Base-by-base conservation (phyloP, 2,329 filamentous ascomycete species). In the Sodiomyces alkalinus region DNA sequence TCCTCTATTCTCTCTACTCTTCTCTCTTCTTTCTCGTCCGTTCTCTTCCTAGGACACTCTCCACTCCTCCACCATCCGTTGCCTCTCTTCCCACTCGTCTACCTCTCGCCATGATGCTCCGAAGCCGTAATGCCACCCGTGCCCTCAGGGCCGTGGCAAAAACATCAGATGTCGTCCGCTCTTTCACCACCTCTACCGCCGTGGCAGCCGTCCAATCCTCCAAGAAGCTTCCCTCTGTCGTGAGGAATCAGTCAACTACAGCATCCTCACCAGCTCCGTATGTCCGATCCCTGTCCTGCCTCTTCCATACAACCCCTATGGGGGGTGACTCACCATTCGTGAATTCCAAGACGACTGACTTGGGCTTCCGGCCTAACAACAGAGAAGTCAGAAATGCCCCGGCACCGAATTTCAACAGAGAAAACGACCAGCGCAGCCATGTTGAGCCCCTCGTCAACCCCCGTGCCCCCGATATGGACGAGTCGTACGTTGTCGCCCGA, bases 381-480 rank as follows among this genome's bases (percentile, higher is more conserved):
- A 74, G 68, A 39, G 58, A 66, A 41, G 48, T 58, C 22, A 65
- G 77, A 51, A 60, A 69, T 35, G 56, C 57, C 19, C 76, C 79
- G 6, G 74, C 71, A 45, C 67, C 76, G 29, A 62, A 69, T 10
- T 73, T 73, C 53, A 72, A 73, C 39, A 45, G 52, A 33, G 48
- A 52, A 28, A 45, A 49, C 44, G 52, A 58, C 39, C 46, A 55
- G 33, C 57, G 57, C 32, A 63, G 61, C 46, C 71, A 80, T 68
- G 70, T 80, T 35, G 75, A 80, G 41, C 75, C 76, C 35, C 62
- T 83, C 35, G 68, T 73, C 43, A 68, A 69, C 48, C 57, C 60
- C 30, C 58, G 63, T 45, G 54, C 60, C 34, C 62, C 62, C 32
- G 71, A 78, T 37, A 75, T 85, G 64, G 80, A 86, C 52, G 80